These are phyloP conservation scores for Pezicula rhizophila DNA, from an alignment of 2,329 filamentous ascomycete species.

Conservation along the genomic window DNA sequence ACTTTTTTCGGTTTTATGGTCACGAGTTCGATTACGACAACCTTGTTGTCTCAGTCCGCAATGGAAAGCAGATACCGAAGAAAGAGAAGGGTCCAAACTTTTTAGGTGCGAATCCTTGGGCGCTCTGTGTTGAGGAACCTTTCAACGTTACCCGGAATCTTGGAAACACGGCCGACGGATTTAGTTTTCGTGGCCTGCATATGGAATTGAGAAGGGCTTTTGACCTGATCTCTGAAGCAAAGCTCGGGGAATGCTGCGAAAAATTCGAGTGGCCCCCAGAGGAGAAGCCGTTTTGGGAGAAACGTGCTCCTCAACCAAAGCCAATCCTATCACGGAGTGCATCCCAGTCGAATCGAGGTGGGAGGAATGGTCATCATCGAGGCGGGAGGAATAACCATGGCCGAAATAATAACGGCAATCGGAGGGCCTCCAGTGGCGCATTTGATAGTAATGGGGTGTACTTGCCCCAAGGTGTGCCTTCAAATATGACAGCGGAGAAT, in stretches of 20 bases:
- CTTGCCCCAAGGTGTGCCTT: slow-evolving; percentile 12
- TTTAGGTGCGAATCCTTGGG: slow-evolving; percentile 58
- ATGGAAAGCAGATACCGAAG: slow-evolving; percentile 73
- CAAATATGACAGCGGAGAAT: slow-evolving; percentile 22
- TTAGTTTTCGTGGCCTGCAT: slow-evolving; percentile 86
- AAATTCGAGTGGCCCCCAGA: slow-evolving; percentile 86
- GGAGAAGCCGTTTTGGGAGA: slow-evolving; percentile 49
- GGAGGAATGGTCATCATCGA: slow-evolving; percentile 20
- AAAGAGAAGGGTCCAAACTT: slow-evolving; percentile 85
- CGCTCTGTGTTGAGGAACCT: slow-evolving; percentile 91
- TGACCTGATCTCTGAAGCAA: slow-evolving; percentile 69
- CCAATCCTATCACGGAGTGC: slow-evolving; percentile 50
- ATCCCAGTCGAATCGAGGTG: slow-evolving; percentile 44
- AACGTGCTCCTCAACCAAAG: slow-evolving; percentile 47
- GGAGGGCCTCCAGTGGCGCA: slow-evolving; percentile 25
- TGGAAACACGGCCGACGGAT: slow-evolving; percentile 94
- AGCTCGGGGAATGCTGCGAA: slow-evolving; percentile 79
- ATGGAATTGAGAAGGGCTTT: slow-evolving; percentile 85
- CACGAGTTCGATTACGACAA: slow-evolving; percentile 89
- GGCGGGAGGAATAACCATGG: slow-evolving; percentile 19
- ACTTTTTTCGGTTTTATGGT: slow-evolving; percentile 92
- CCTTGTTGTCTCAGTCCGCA: slow-evolving; percentile 75
- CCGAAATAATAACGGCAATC: slow-evolving; percentile 22
- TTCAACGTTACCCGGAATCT: slow-evolving; percentile 88
- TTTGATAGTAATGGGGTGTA: slow-evolving; percentile 23